Base-by-base conservation (phyloP, 306 rosid species). In the Ammopiptanthus mongolicus region DNA sequence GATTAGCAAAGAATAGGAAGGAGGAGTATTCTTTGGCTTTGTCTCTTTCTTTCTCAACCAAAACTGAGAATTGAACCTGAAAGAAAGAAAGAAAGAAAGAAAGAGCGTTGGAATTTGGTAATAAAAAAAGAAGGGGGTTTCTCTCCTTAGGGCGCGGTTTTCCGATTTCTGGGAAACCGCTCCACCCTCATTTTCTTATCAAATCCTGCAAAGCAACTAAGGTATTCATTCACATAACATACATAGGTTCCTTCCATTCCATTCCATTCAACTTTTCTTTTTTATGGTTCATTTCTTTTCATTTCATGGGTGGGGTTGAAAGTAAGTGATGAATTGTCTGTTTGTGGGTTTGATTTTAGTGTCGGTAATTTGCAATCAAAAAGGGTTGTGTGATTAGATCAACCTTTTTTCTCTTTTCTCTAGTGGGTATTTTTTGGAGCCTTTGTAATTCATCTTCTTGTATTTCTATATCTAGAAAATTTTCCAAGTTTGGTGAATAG, bases 91-190 rank as follows among this genome's bases (percentile, higher is more conserved):
- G 1, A 14, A 4, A 29, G 12, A 52, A 7, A 42, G 12, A 63
- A 39, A 52, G 39, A 72, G 28, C 66, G 34, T n/a, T n/a, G n/a
- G n/a, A n/a, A n/a, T 74, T 29, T 37, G 41, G 41, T 36, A 37
- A 37, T 37, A 7, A 25, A 25, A 25, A 2, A 0, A 37, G 2
- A 37, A 8, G 12, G 44, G 36, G 55, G 29, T 65, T 72, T 62
- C 47, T 13, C 14, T 68, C 48, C 12, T 11, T 39, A 74, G 90
- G 50, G 90, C 88, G 88, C 90, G 88, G 88, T 82, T 86, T 86
- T 86, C 87, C 86, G 31, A 41, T 8, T 21, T 5, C 0, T 5
- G 78, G 93, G 80, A 86, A 79, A 78, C 87, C 86, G 88, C 88
- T 88, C 86, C 9, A 66, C 31, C 46, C 39, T 1, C 42, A 1